Evolutionary conservation across 192 early-diverging fungal genomes (phyloP).

Genomic region (Podochytrium sp.): DNA sequence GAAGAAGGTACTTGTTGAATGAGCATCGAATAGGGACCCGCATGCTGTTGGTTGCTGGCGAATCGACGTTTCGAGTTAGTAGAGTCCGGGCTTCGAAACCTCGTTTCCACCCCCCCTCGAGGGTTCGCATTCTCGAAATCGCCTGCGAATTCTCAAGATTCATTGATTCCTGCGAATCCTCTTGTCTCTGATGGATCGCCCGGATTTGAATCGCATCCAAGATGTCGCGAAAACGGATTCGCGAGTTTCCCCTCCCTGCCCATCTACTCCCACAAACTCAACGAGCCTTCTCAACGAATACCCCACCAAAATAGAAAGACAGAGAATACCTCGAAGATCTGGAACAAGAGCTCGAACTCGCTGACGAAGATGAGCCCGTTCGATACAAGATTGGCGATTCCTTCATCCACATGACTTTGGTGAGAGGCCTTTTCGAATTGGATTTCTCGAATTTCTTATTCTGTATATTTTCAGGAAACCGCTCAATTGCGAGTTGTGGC

Average conservation of each 20-base stretch:
- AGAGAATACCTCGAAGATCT: slow-evolving; percentile 95
- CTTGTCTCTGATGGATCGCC: too few relatives aligned
- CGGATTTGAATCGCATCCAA: too few relatives aligned
- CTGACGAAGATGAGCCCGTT: slow-evolving; percentile 87
- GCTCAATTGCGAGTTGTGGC: slow-evolving; percentile 73
- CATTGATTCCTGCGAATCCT: neutral
- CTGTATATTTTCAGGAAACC: too few relatives aligned
- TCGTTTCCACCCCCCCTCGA: neutral
- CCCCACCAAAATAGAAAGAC: slow-evolving; percentile 62
- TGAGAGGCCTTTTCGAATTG: neutral
- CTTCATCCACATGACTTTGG: slow-evolving; percentile 65
- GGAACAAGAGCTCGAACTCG: slow-evolving; percentile 86
- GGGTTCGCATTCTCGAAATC: too few relatives aligned
- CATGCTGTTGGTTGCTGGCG: too few relatives aligned
- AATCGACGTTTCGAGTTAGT: too few relatives aligned
- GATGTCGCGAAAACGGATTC: too few relatives aligned
- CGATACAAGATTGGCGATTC: slow-evolving; percentile 88
- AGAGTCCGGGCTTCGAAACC: too few relatives aligned
- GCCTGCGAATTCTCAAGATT: too few relatives aligned
- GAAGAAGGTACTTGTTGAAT: slow-evolving; percentile 86
- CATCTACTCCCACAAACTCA: neutral
- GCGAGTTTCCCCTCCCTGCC: neutral
- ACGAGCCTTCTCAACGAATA: too few relatives aligned
- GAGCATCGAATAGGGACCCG: too few relatives aligned
- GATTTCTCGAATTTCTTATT: slow-evolving; percentile 31